These are phyloP conservation scores for Phallus indusiatus DNA, from an alignment of 768 basidiomycete species.

Conservation along the genomic window DNA sequence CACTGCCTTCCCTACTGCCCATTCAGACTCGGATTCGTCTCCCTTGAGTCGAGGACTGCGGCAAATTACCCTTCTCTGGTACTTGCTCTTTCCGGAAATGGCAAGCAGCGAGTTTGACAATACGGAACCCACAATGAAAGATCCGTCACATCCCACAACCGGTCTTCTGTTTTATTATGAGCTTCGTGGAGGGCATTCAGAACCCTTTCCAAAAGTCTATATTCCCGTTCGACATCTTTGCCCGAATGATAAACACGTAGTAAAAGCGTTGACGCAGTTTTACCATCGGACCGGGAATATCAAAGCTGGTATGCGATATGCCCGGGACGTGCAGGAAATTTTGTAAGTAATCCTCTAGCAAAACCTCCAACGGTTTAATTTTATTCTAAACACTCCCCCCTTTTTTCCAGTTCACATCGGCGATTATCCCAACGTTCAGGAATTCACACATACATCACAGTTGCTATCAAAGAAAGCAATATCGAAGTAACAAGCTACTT, in stretches of 20 bases:
- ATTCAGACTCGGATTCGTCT: neutral
- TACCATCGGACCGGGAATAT: neutral
- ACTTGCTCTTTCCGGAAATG: conserved; percentile 1
- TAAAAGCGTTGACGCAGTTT: neutral
- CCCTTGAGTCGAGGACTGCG: neutral
- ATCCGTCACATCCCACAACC: conserved; percentile 1
- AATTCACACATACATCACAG: conserved; percentile 7
- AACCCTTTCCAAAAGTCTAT: conserved; percentile 6
- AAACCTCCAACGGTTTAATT: neutral
- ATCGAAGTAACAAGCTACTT: conserved; percentile 6
- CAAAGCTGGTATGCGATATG: neutral
- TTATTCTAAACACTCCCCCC: neutral
- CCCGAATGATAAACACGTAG: conserved; percentile 1
- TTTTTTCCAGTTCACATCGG: neutral
- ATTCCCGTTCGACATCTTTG: conserved; percentile 3
- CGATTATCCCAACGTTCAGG: neutral
- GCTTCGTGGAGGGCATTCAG: neutral
- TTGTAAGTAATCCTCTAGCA: neutral
- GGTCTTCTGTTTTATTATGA: conserved; percentile 6
- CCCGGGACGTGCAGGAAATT: conserved; percentile 1
- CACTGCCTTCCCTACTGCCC: neutral
- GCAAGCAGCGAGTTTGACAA: neutral
- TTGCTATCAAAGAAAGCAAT: neutral
- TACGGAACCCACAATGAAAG: neutral
- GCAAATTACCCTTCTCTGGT: conserved; percentile 1